Conservation (phyloP, 371 early-diverging fungal species). For the Chytridiales sp. region DNA sequence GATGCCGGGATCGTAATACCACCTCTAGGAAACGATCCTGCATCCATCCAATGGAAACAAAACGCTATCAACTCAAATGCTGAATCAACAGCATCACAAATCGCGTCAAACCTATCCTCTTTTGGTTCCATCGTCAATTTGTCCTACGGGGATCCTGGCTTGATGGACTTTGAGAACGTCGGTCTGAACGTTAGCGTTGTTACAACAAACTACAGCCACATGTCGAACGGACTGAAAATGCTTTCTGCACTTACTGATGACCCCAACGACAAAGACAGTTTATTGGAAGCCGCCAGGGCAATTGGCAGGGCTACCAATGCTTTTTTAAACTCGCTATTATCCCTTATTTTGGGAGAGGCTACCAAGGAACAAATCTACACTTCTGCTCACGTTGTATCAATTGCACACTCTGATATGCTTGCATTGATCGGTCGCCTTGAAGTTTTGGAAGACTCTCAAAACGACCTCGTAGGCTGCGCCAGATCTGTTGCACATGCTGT, state of each 20-base stretch:
- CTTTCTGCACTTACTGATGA: slow-evolving; percentile 34
- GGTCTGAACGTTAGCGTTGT: slow-evolving; percentile 41
- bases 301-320: slow-evolving; percentile 34
- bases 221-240: slow-evolving; percentile 47
- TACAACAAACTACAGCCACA: slow-evolving; percentile 39
- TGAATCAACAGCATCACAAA: slow-evolving; percentile 41
- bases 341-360: slow-evolving; percentile 39
- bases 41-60: slow-evolving; percentile 49
- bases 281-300: slow-evolving; percentile 37
- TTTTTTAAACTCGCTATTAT: slow-evolving; percentile 36
- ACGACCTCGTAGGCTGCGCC: slow-evolving; percentile 40
- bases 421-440: slow-evolving; percentile 42
- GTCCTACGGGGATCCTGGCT: slow-evolving; percentile 35
- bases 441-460: slow-evolving; percentile 39
- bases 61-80: slow-evolving; percentile 49
- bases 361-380: slow-evolving; percentile 34
- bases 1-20: slow-evolving; percentile 41
- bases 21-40: slow-evolving; percentile 43
- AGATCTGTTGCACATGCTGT: slow-evolving; percentile 36
- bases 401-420: slow-evolving; percentile 31
- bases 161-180: slow-evolving; percentile 48
- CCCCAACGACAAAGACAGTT: slow-evolving; percentile 31
- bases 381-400: slow-evolving; percentile 30
- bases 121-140: slow-evolving; percentile 43
- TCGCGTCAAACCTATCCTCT: slow-evolving; percentile 47